phyloP scores from a whole-genome alignment of 1,284 basidiomycete species.

The Leccinum subrobustum region DNA sequence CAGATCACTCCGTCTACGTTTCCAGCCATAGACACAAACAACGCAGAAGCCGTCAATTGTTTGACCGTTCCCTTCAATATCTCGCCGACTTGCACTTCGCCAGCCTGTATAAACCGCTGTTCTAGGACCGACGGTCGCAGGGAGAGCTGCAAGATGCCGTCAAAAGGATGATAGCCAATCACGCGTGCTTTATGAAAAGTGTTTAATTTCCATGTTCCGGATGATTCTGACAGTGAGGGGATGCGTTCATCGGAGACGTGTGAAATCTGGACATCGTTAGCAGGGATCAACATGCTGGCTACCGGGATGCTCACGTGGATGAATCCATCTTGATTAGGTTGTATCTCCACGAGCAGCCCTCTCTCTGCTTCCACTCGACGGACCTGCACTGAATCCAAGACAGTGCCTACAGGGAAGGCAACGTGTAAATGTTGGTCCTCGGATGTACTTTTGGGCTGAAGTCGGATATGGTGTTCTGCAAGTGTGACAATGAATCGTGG shows the following conservation, averaged over 20 bases:
- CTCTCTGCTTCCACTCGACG: constrained; percentile 76
- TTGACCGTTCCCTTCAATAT: constrained; percentile 84
- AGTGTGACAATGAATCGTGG: constrained; percentile 83
- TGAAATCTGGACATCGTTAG: constrained; percentile 68
- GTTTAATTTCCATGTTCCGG: constrained; percentile 79
- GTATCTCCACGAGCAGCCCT: constrained; percentile 73
- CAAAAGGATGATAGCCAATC: constrained; percentile 84
- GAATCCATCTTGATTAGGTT: constrained; percentile 71
- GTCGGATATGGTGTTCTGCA: constrained; percentile 67
- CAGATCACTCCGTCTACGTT: constrained; percentile 92
- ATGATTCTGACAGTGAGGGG: constrained; percentile 64
- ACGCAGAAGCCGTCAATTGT: constrained; percentile 72
- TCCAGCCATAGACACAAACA: constrained; percentile 85
- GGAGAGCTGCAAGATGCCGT: constrained; percentile 87
- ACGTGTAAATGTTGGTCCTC: constrained; percentile 43
- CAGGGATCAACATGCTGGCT: neutral
- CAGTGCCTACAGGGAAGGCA: constrained; percentile 72
- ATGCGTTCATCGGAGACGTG: constrained; percentile 92
- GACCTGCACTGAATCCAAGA: constrained; percentile 73
- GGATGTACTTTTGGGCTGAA: constrained; percentile 40
- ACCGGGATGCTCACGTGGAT: constrained; percentile 66
- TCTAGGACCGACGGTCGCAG: constrained; percentile 82
- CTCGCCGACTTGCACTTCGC: constrained; percentile 84
- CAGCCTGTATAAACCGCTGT: constrained; percentile 85
- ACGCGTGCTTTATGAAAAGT: constrained; percentile 87